Base-by-base conservation (phyloP, 2,329 filamentous ascomycete genomes). In the Exophiala sideris region DNA sequence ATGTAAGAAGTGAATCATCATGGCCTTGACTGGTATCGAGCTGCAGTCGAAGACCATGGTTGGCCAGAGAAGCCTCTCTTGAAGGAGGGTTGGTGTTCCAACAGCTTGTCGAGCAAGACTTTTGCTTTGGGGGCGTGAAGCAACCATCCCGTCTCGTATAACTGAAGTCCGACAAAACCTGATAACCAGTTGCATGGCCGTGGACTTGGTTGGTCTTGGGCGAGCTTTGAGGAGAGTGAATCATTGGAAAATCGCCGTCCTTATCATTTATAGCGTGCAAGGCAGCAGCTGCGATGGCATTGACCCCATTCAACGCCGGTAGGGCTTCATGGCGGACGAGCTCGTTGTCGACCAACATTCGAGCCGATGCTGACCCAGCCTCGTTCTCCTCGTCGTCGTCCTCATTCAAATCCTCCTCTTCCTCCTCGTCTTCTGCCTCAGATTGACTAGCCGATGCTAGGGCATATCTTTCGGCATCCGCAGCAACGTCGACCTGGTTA, bases 401-500 rank as follows among this genome's bases (percentile, higher is more conserved):
- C 50, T 70, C 67, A 51, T 73, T 74, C 24, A 29, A 29, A 8
- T 29, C 24, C 24, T 29, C 24, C 57, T 76, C 73, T 58, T 74
- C 72, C 42, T 73, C 73, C 50, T 73, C 41, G 12, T n/a, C 16
- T 18, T 29, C 71, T 50, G 70, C 67, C 52, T 73, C 74, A 2
- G 71, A 73, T 18, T 77, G 75, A 39, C 70, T 72, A 21, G 67
- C 67, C 2, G 70, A 71, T 36, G 70, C 68, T 45, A 88, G 73
- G 18, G 80, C 76, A 60, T 77, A 68, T 58, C 73, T 71, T 59
- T 77, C 79, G 53, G 82, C 86, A 65, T 72, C 67, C 60, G 72
- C 73, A 54, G 85, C 84, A 65, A 89, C 80, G 47, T 90, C 84
- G 47, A 81, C 83, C 61, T 76, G 76, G 65, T 83, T 83, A 65